Evolutionary conservation across 2,329 filamentous ascomycete species (phyloP).

Genomic region (Triangularia setosa): DNA sequence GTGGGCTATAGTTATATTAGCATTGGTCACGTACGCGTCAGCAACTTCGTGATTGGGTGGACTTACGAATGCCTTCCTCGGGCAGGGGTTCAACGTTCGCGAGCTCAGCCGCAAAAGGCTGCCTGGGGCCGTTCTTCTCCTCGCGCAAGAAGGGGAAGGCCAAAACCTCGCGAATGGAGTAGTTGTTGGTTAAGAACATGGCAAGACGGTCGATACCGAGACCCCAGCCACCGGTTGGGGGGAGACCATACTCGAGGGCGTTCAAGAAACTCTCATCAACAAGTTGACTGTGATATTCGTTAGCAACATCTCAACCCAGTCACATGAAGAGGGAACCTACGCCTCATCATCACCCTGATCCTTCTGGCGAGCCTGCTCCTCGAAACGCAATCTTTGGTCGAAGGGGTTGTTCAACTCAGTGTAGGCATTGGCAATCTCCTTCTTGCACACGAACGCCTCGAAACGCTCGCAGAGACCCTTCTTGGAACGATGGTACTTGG

Average conservation of each 20-base stretch:
- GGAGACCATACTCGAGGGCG: conserved; percentile 69
- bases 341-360: conserved; percentile 96
- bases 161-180: conserved; percentile 92
- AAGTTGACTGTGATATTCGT: conserved; percentile 54
- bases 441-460: conserved; percentile 94
- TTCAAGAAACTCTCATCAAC: conserved; percentile 95
- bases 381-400: conserved; percentile 85
- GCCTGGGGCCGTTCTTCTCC: conserved; percentile 55
- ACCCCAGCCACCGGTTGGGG: conserved; percentile 93
- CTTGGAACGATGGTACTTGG: conserved; percentile 84
- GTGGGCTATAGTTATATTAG: conserved; percentile 18
- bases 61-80: conserved; percentile 36
- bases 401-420: conserved; percentile 98
- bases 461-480: conserved; percentile 92
- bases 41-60: not conserved
- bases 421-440: conserved; percentile 95
- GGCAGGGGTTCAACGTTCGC: conserved; percentile 32
- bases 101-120: conserved; percentile 41
- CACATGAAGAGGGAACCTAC: conserved; percentile 6
- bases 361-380: conserved; percentile 95
- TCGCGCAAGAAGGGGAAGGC: conserved; percentile 95
- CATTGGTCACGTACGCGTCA: not conserved
- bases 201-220: conserved; percentile 80
- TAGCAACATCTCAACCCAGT: not conserved
- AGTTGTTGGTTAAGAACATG: conserved; percentile 75